Evolutionary conservation across 2,329 filamentous ascomycete species (phyloP).

Genomic region (Ceratocystis colombiana): DNA sequence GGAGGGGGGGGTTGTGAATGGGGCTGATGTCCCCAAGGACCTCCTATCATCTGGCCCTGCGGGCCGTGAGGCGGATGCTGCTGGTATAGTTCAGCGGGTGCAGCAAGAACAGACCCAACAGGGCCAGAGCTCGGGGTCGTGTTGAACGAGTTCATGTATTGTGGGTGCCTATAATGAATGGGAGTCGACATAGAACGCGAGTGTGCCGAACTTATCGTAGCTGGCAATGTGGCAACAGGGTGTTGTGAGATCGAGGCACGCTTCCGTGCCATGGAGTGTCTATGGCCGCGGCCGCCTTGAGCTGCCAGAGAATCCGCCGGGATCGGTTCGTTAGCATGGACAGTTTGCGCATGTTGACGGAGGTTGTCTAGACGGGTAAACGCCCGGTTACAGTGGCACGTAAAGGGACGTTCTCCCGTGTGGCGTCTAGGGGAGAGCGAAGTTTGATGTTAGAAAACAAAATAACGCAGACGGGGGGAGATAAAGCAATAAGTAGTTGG

Average conservation of each 20-base stretch:
- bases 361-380: conserved; percentile 36
- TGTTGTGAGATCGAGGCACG: conserved; percentile 36
- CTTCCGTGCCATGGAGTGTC: conserved; percentile 59
- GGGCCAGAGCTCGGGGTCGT: conserved; percentile 13
- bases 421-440: conserved; percentile 60
- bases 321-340: conserved; percentile 96
- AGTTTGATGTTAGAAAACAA: conserved; percentile 12
- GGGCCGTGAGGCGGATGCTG: conserved; percentile 13
- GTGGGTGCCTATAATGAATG: conserved; percentile 19
- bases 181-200: conserved; percentile 23
- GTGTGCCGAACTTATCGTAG: conserved; percentile 16
- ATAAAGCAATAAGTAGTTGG: neutral
- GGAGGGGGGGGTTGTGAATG: neutral
- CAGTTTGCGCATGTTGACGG: conserved; percentile 91
- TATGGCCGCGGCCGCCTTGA: conserved; percentile 63
- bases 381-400: conserved; percentile 88
- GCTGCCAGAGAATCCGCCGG: conserved; percentile 87
- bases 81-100: conserved; percentile 15
- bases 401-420: conserved; percentile 90
- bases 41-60: neutral
- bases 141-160: conserved; percentile 17
- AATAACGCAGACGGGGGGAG: neutral
- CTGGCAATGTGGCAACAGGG: conserved; percentile 50
- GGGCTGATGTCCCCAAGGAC: conserved; percentile 7
- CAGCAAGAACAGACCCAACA: conserved; percentile 11